phyloP scores from a whole-genome alignment of 768 basidiomycete species.

The Auricularia auricula-judae region DNA sequence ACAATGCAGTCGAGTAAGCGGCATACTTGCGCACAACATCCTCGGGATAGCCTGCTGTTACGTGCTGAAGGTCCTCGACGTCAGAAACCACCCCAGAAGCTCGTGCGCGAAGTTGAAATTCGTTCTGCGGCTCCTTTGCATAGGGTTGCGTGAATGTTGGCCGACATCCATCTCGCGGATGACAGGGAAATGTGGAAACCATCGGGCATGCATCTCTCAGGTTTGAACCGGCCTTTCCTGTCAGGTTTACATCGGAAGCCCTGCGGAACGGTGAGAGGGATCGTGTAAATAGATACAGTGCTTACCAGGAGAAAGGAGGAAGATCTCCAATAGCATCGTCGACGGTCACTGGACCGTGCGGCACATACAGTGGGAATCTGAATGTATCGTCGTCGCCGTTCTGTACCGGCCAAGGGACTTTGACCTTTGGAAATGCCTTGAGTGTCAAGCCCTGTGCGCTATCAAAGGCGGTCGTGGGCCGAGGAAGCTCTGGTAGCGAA shows the following conservation, averaged over 20 bases:
- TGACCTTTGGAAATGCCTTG: neutral
- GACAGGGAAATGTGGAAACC: no score
- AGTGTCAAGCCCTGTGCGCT: neutral
- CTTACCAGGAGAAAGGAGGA: conserved; percentile 5
- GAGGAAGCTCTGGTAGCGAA: conserved; percentile 9
- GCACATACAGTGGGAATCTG: neutral
- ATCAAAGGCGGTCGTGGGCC: conserved; percentile 7
- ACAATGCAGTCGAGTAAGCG: neutral
- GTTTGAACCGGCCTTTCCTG: no score
- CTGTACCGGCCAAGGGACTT: neutral
- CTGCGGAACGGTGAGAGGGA: no score
- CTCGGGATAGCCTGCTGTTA: neutral
- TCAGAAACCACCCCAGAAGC: neutral
- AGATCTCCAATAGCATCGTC: conserved; percentile 6
- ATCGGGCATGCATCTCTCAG: no score
- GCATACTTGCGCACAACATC: neutral
- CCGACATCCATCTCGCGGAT: no score
- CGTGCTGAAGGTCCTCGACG: neutral
- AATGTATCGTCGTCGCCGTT: neutral
- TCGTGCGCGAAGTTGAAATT: neutral
- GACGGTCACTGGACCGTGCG: neutral
- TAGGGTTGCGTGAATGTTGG: neutral
- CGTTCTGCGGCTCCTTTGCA: neutral
- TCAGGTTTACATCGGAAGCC: no score
- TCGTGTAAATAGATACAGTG: neutral